A percentile compares a stretch with the other conserved stretches of the same genome.
These are phyloP conservation scores for Ogataea nitratoaversa DNA, from an alignment of 805 yeast species.

Conservation along the genomic window DNA sequence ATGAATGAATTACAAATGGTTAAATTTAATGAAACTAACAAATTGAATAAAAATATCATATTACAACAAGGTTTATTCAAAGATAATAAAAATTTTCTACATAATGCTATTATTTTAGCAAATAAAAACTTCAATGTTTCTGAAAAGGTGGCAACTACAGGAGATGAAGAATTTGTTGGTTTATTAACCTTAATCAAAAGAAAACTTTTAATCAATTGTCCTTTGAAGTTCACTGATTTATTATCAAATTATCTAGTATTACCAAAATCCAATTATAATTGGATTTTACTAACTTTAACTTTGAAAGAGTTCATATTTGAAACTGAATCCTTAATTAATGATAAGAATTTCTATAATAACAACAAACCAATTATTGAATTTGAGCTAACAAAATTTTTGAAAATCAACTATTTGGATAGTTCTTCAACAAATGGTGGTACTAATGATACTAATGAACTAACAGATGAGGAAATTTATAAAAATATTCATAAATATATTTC, in stretches of 20 bases:
- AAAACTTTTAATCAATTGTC: slow-evolving; percentile 46
- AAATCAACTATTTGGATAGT: slow-evolving; percentile 15
- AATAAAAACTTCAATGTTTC: slow-evolving; percentile 37
- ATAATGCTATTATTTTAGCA: slow-evolving; percentile 49
- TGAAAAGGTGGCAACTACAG: slow-evolving; percentile 18
- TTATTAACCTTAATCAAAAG: slow-evolving; percentile 43
- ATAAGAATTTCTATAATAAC: slow-evolving; percentile 17
- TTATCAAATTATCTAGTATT: slow-evolving; percentile 43
- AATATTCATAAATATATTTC: slow-evolving; percentile 20
- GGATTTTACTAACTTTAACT: slow-evolving; percentile 43
- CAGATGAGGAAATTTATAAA: slow-evolving; percentile 18
- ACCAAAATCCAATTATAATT: slow-evolving; percentile 37
- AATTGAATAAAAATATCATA: slow-evolving; percentile 17
- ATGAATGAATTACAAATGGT: slow-evolving; percentile 31
- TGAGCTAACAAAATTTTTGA: slow-evolving; percentile 17
- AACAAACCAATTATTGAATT: slow-evolving; percentile 25
- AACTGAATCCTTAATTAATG: slow-evolving; percentile 21
- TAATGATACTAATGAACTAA: slow-evolving; percentile 7
- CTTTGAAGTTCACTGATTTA: slow-evolving; percentile 44
- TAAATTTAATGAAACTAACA: slow-evolving; percentile 27
- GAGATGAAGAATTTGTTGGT: slow-evolving; percentile 24
- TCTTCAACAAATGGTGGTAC: too few species aligned
- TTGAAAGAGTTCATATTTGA: slow-evolving; percentile 39
- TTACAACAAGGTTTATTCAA: slow-evolving; percentile 25
- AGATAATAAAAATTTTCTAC: slow-evolving; percentile 40